phyloP scores from a whole-genome alignment of 495 filamentous ascomycete genomes.

The Penicillium alfredii region DNA sequence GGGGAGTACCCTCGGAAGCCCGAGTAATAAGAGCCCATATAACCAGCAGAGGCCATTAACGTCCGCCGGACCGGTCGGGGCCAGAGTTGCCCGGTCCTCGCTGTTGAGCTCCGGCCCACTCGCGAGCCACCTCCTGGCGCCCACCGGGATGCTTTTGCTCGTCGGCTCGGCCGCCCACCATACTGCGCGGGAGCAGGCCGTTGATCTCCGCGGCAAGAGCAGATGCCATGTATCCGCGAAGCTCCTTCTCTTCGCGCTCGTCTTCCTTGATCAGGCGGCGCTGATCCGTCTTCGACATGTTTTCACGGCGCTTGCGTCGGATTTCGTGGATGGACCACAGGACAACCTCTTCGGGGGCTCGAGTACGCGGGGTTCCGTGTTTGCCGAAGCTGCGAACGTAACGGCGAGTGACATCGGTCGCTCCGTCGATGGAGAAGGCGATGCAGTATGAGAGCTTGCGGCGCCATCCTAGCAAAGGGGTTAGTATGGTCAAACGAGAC shows the following conservation, averaged over 20 bases:
- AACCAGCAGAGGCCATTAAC: conserved; percentile 20
- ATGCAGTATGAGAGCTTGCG: conserved; percentile 96
- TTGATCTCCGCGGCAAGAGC: conserved; percentile 61
- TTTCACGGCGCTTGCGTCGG: conserved; percentile 67
- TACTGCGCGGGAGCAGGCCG: conserved; percentile 43
- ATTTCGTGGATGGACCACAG: conserved; percentile 88
- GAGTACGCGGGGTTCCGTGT: conserved; percentile 64
- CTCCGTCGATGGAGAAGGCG: conserved; percentile 92
- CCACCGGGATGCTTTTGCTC: conserved; percentile 40
- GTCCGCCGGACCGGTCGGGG: conserved; percentile 31
- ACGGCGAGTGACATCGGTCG: conserved; percentile 89
- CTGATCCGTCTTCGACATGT: conserved; percentile 71
- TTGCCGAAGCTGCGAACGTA: conserved; percentile 81
- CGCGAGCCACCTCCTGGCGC: conserved; percentile 55
- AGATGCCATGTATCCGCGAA: conserved; percentile 66
- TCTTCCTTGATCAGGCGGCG: conserved; percentile 86
- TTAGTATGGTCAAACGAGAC: too few species aligned
- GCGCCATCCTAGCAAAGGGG: too few species aligned
- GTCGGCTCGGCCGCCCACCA: conserved; percentile 24
- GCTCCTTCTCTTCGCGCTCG: conserved; percentile 75
- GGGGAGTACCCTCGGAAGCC: conserved; percentile 4
- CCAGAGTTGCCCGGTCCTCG: conserved; percentile 44
- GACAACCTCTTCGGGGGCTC: conserved; percentile 80
- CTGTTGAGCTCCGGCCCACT: conserved; percentile 58
- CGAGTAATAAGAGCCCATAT: conserved; percentile 1